A percentile compares a stretch with the other conserved stretches of the same genome.
These are phyloP conservation scores for Eruca vesicaria DNA, from an alignment of 441 rosid species.

Conservation along the genomic window DNA sequence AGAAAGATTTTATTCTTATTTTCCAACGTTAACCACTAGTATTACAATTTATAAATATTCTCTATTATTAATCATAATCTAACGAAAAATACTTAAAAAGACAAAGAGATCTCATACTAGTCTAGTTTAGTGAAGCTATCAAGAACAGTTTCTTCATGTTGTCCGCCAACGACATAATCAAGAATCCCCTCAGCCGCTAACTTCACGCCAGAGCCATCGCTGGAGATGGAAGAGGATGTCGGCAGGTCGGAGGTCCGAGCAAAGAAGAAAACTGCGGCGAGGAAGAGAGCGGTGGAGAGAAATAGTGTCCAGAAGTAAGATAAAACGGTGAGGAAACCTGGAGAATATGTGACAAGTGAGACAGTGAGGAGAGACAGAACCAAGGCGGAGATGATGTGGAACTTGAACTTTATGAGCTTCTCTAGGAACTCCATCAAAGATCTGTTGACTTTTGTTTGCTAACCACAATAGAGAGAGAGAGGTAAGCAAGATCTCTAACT, in stretches of 20 bases:
- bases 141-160: slow-evolving; percentile 41
- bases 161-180: slow-evolving; percentile 73
- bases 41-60: slow-evolving; percentile 25
- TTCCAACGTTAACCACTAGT: slow-evolving; percentile 2
- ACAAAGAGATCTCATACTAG: slow-evolving; percentile 29
- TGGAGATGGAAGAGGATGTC: slow-evolving; percentile 25
- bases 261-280: slow-evolving; percentile 65
- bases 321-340: slow-evolving; percentile 64
- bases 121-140: slow-evolving; percentile 35
- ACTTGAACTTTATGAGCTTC: slow-evolving; percentile 56
- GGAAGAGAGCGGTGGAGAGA: slow-evolving; percentile 84
- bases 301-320: slow-evolving; percentile 85
- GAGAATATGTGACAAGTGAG: slow-evolving; percentile 47
- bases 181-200: slow-evolving; percentile 67
- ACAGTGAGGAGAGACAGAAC: slow-evolving; percentile 25
- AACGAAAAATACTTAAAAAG: not conserved
- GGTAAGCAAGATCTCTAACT: not conserved
- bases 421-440: slow-evolving; percentile 64
- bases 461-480: not conserved
- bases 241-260: slow-evolving; percentile 48
- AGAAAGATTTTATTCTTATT: slow-evolving; percentile 8
- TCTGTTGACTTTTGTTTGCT: slow-evolving; percentile 12
- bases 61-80: not conserved
- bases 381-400: slow-evolving; percentile 50
- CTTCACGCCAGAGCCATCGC: slow-evolving; percentile 42